Conservation (phyloP, 257 asterid genomes). For the Schizonepeta tenuifolia region DNA sequence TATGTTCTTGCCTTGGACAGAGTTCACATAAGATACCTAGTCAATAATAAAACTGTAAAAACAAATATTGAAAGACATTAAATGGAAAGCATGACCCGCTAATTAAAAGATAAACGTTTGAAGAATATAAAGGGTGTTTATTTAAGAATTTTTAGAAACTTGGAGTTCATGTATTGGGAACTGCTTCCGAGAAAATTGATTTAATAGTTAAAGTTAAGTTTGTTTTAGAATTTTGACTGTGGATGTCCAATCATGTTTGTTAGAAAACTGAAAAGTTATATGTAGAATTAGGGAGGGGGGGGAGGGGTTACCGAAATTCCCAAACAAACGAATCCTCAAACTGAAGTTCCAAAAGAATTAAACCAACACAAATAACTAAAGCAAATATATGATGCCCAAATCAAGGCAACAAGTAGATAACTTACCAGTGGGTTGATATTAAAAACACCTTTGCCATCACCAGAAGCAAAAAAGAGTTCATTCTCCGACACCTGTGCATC, state of each 20-base stretch:
- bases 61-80: not conserved
- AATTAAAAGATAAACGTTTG: not conserved
- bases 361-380: constrained; percentile 1
- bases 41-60: not conserved
- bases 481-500: constrained; percentile 49
- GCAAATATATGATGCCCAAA: not conserved
- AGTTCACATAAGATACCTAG: not conserved
- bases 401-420: not conserved
- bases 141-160: not conserved
- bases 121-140: not conserved
- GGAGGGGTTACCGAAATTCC: not conserved
- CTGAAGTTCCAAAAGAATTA: not conserved
- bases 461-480: constrained; percentile 82
- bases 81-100: not conserved
- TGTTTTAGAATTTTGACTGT: not conserved
- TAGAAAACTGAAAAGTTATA: not conserved
- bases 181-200: not conserved
- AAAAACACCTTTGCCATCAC: constrained; percentile 69
- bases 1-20: not conserved
- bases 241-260: not conserved
- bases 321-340: not conserved
- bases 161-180: not conserved
- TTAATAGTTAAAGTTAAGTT: not conserved
- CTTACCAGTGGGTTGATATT: constrained; percentile 75
- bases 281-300: not conserved